Evolutionary conservation across 768 basidiomycete genomes (phyloP).

Genomic region (Podaxis mareebaensis): DNA sequence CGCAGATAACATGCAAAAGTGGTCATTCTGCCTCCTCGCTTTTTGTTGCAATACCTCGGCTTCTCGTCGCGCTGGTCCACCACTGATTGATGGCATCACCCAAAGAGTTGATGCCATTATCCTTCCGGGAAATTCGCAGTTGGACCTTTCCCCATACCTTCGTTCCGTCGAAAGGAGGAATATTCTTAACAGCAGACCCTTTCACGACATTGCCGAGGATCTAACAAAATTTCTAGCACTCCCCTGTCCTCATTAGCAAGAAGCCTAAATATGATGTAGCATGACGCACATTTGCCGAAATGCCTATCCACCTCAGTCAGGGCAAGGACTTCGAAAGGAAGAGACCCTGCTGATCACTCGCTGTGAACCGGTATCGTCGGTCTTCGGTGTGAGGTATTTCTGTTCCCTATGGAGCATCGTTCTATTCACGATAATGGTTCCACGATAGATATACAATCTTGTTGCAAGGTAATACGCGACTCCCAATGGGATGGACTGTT

Average conservation of each 20-base stretch:
- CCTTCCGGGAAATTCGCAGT: not conserved
- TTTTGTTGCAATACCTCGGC: conserved; percentile 10
- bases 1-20: conserved; percentile 14
- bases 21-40: not conserved
- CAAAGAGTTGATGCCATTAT: not conserved
- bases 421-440: not conserved
- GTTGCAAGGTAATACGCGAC: not conserved
- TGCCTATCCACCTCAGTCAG: not conserved
- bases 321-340: not conserved
- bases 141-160: conserved; percentile 6
- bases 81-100: conserved; percentile 10
- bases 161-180: not conserved
- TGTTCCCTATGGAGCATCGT: not conserved
- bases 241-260: not conserved
- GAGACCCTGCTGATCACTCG: not conserved
- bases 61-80: not conserved
- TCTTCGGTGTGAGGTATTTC: not conserved
- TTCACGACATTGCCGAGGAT: conserved; percentile 11
- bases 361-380: not conserved
- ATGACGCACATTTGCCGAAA: conserved; percentile 7
- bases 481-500: not conserved
- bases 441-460: not conserved
- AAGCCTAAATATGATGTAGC: not conserved
- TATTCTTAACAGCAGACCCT: not conserved
- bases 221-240: not conserved